phyloP scores from a whole-genome alignment of 495 filamentous ascomycete species.

The Aspergillus wentii region DNA sequence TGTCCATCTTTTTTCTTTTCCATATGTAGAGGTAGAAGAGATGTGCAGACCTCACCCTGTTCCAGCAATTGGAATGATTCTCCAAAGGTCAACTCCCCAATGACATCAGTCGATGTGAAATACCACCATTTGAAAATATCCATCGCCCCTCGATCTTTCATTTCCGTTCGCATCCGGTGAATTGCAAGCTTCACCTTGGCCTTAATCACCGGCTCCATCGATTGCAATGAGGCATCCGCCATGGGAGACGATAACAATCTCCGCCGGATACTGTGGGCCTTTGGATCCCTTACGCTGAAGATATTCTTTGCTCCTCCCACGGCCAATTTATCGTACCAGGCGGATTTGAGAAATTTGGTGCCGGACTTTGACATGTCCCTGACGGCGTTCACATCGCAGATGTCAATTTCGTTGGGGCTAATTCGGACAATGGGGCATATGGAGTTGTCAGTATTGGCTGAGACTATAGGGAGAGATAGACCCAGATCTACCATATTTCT shows the following conservation, averaged over 20 bases:
- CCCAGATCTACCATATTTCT: conserved; percentile 31
- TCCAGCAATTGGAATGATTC: conserved; percentile 42
- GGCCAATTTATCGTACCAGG: conserved; percentile 16
- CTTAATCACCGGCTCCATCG: conserved; percentile 12
- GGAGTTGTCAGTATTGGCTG: conserved; percentile 4
- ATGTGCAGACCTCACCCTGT: conserved; percentile 21
- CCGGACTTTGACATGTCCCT: conserved; percentile 37
- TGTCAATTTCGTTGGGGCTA: conserved; percentile 28
- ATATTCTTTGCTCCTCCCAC: conserved; percentile 12
- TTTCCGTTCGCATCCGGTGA: conserved; percentile 16
- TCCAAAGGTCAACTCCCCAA: conserved; percentile 44
- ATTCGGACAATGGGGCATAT: conserved; percentile 41
- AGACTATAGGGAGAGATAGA: background rate
- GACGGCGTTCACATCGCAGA: conserved; percentile 28
- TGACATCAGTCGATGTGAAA: conserved; percentile 42
- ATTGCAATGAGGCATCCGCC: conserved; percentile 18
- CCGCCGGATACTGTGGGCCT: conserved; percentile 24
- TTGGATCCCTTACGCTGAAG: conserved; percentile 28
- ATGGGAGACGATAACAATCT: conserved; percentile 30
- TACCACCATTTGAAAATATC: conserved; percentile 43
- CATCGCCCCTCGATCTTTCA: conserved; percentile 9
- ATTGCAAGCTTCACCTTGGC: conserved; percentile 16
- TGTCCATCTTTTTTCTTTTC: background rate
- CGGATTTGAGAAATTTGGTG: conserved; percentile 18
- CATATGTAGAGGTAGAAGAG: background rate